Evolutionary conservation across 345 rosid species (phyloP), one percentile per base, ranked within the genome.

Genomic region (Camelina laxa): DNA sequence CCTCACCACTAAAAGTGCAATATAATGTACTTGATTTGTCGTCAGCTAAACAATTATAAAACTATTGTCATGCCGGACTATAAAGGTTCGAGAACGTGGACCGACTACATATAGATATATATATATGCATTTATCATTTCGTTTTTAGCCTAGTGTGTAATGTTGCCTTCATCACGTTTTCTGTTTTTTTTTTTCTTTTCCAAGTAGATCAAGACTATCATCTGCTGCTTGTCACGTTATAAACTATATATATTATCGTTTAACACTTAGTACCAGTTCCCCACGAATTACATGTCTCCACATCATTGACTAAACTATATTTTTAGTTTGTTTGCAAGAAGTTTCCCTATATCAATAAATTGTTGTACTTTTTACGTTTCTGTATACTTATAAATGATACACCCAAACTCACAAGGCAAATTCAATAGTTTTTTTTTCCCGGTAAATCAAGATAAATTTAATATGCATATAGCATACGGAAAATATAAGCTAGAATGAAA

Each of bases 111-210:
- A 1, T 22, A 22, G 24, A 22, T 1, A 11, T 10, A 72, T 38
- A 33, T 19, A 3, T 71, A 16, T 27, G 30, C 20, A 41, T 27
- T 60, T 53, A 71, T 62, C 61, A 6, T 35, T 58, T 56, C 9
- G 30, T 70, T 33, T 70, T 70, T 59, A 45, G 47, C 66, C 5
- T 27, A 27, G 4, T 33, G 64, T 57, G 65, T 75, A 67, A 31
- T 60, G 79, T 75, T 75, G 73, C 79, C 79, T 67, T 67, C 79
- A 39, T 67, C 79, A 75, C 74, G 79, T 67, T 75, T 75, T 75
- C 73, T 67, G 73, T 47, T 65, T 74, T 73, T 45, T 24, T 36
- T 11, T 59, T 30, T 56, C 4, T 27, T 27, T 27, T 24, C 27
- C 50, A 53, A 20, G 12, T 44, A 65, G 7, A 65, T 19, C 57